phyloP scores from a whole-genome alignment of 192 early-diverging fungal species.

The Linnemannia schmuckeri region DNA sequence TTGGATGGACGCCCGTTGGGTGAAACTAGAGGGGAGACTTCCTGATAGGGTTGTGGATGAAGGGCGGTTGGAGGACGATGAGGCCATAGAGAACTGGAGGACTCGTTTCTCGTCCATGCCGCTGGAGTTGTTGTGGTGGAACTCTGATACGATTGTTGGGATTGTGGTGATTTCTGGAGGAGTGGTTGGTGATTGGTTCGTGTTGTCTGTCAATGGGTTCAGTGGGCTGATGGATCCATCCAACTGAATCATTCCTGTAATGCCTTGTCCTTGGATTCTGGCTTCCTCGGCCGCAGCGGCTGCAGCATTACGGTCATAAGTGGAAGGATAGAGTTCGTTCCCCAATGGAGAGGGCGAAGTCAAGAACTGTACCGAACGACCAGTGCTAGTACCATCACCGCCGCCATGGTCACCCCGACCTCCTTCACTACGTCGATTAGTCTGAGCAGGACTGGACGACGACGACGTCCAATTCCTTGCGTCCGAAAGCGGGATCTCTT shows the following conservation, averaged over 20 bases:
- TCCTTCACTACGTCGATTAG: background rate
- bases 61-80: background rate
- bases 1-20: conserved; percentile 9
- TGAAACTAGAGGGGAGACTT: background rate
- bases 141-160: background rate
- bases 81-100: background rate
- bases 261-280: background rate
- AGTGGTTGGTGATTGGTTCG: background rate
- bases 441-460: background rate
- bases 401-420: background rate
- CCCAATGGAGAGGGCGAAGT: background rate
- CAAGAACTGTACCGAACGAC: background rate
- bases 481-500: conserved; percentile 17
- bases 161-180: background rate
- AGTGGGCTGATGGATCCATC: background rate
- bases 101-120: background rate
- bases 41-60: background rate
- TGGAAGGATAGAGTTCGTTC: conserved; percentile 20
- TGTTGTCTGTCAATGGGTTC: background rate
- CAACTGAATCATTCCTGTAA: background rate
- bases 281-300: conserved; percentile 29
- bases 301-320: conserved; percentile 35
- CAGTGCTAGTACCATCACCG: background rate
- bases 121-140: background rate
- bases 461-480: conserved; percentile 1